Percentiles rank a stretch among this genome's conserved stretches.
These are phyloP conservation scores for Tephrocybe sp. DNA, from an alignment of 768 basidiomycete genomes.

Conservation along the genomic window DNA sequence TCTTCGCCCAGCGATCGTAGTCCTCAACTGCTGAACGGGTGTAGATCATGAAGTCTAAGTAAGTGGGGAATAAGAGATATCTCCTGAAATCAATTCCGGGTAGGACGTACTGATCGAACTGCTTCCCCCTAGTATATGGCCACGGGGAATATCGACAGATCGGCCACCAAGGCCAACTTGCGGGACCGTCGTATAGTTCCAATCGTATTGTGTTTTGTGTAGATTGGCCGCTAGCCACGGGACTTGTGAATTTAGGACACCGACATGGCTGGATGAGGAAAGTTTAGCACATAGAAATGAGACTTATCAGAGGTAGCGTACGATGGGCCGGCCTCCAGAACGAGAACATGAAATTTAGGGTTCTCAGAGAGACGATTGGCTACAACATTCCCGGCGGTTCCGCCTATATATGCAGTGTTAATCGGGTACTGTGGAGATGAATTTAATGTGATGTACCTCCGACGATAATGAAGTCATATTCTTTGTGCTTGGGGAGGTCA, in stretches of 20 bases:
- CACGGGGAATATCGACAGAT: slow-evolving; percentile 17
- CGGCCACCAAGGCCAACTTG: slow-evolving; percentile 22
- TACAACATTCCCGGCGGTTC: slow-evolving; percentile 30
- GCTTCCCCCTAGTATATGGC: slow-evolving; percentile 28
- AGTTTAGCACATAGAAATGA: neutral
- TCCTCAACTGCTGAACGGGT: slow-evolving; percentile 26
- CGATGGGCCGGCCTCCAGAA: slow-evolving; percentile 30
- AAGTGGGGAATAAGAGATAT: slow-evolving; percentile 1
- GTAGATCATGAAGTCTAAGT: slow-evolving; percentile 16
- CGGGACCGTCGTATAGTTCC: slow-evolving; percentile 24
- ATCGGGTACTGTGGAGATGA: neutral
- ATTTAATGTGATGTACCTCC: slow-evolving; percentile 20
- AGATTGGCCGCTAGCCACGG: slow-evolving; percentile 4
- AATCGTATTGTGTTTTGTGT: slow-evolving; percentile 11
- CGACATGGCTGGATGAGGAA: neutral
- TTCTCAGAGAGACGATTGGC: slow-evolving; percentile 34
- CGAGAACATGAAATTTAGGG: slow-evolving; percentile 24
- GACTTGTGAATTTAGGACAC: neutral
- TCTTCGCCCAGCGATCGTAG: slow-evolving; percentile 25
- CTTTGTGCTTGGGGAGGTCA: slow-evolving; percentile 5
- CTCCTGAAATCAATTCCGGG: slow-evolving; percentile 2
- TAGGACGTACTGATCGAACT: slow-evolving; percentile 26
- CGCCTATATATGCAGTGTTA: slow-evolving; percentile 12
- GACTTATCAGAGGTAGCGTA: slow-evolving; percentile 7
- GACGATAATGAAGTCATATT: slow-evolving; percentile 27